Conservation (phyloP, 192 early-diverging fungal species). For the Cetraspora pellucida region DNA sequence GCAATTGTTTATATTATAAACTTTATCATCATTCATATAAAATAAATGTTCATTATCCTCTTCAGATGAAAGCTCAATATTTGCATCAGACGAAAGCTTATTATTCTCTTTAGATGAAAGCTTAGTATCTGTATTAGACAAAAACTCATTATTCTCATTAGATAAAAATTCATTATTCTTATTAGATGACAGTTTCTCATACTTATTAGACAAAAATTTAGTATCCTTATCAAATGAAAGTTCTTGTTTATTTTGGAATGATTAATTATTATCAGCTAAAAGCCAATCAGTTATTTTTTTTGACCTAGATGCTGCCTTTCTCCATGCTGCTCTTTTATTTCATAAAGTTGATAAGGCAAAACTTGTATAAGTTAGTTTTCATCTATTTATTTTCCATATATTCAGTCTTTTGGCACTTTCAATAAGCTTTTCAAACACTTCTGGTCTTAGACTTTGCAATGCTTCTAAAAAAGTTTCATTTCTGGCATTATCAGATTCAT, state of each 20-base stretch:
- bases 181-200: background rate
- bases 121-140: too few species aligned
- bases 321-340: conserved; percentile 11
- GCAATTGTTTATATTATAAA: too few species aligned
- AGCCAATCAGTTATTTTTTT: conserved; percentile 12
- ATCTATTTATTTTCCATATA: background rate
- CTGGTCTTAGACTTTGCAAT: background rate
- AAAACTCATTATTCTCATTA: too few species aligned
- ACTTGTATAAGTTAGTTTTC: background rate
- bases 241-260: too few species aligned
- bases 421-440: background rate
- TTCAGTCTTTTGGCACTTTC: background rate
- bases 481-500: background rate
- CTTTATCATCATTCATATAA: background rate
- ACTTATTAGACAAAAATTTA: background rate
- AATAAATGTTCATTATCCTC: background rate
- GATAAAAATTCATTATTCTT: background rate
- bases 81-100: too few species aligned
- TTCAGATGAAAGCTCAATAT: too few species aligned
- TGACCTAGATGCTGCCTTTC: background rate
- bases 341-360: background rate
- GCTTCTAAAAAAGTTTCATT: background rate
- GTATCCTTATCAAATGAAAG: too few species aligned
- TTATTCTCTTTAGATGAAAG: background rate
- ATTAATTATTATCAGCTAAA: background rate